Percentiles rank a stretch among this genome's conserved stretches.
phyloP scores from a whole-genome alignment of 805 yeast species.

The Sporopachydermia quercuum region DNA sequence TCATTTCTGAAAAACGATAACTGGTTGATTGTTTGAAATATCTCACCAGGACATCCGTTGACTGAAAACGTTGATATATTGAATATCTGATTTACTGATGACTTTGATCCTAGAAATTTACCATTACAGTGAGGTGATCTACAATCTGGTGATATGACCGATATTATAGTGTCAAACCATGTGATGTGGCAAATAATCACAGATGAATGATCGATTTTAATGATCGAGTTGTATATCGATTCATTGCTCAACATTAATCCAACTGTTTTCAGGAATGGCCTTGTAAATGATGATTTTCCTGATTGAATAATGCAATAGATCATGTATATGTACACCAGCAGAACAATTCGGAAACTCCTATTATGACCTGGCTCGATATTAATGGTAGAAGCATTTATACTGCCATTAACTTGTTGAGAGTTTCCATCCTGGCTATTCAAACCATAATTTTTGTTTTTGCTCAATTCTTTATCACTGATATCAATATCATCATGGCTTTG shows the following conservation, averaged over 20 bases:
- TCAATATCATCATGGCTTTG: too few species aligned
- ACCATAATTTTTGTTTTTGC: too few species aligned
- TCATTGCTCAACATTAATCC: neutral
- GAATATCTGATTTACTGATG: too few species aligned
- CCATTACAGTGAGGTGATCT: constrained; percentile 38
- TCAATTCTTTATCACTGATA: too few species aligned
- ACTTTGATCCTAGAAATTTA: constrained; percentile 34
- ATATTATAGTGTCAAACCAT: constrained; percentile 46
- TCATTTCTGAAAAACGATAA: constrained; percentile 25
- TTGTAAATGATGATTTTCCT: neutral
- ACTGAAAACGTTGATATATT: constrained; percentile 35
- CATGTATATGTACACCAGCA: neutral
- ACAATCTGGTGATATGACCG: constrained; percentile 42
- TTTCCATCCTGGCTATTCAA: too few species aligned
- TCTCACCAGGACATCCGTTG: constrained; percentile 50
- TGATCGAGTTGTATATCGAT: neutral
- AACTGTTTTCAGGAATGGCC: neutral
- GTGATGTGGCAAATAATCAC: constrained; percentile 12
- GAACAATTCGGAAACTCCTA: neutral
- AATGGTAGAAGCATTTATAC: too few species aligned
- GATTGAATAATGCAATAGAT: neutral
- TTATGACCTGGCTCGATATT: too few species aligned
- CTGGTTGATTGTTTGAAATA: constrained; percentile 30
- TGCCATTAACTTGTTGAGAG: too few species aligned
- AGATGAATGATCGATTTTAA: neutral